phyloP scores from a whole-genome alignment of 2,329 filamentous ascomycete genomes.

The Annulohypoxylon truncatum region DNA sequence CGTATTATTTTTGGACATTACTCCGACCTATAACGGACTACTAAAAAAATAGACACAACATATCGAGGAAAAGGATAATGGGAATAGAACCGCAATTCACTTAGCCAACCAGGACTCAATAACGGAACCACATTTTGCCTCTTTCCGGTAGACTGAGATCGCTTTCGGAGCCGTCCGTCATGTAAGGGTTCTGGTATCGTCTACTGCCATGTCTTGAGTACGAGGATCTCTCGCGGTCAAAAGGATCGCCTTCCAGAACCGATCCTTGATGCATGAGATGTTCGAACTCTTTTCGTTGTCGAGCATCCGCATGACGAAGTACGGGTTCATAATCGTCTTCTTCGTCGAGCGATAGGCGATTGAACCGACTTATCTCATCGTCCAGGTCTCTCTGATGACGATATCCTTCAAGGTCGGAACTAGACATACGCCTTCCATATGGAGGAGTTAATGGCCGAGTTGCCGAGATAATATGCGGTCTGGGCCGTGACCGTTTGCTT shows the following conservation, averaged over 20 bases:
- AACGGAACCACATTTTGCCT: not conserved
- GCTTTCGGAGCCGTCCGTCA: constrained; percentile 29
- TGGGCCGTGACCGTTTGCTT: constrained; percentile 11
- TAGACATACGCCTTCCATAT: constrained; percentile 11
- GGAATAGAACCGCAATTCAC: not conserved
- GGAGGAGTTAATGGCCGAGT: constrained; percentile 2
- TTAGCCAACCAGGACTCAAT: not conserved
- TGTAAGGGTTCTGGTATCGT: constrained; percentile 24
- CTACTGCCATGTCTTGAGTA: constrained; percentile 7
- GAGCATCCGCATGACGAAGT: constrained; percentile 15
- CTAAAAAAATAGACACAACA: too few relatives aligned
- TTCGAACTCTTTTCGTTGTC: constrained; percentile 37
- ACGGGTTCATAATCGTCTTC: constrained; percentile 33
- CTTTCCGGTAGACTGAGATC: constrained; percentile 20
- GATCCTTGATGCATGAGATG: constrained; percentile 39
- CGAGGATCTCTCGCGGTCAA: constrained; percentile 18
- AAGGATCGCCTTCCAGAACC: constrained; percentile 43
- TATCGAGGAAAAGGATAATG: too few relatives aligned
- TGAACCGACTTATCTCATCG: constrained; percentile 24
- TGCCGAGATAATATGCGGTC: constrained; percentile 25
- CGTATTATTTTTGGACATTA: too few relatives aligned
- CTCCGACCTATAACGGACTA: too few relatives aligned
- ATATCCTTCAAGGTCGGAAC: constrained; percentile 13
- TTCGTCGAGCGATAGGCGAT: constrained; percentile 32
- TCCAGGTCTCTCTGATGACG: constrained; percentile 7